Percentiles rank a stretch among this genome's conserved stretches.
Evolutionary conservation across 2,329 filamentous ascomycete genomes (phyloP).

Genomic region (Trichoderma aggressivum): DNA sequence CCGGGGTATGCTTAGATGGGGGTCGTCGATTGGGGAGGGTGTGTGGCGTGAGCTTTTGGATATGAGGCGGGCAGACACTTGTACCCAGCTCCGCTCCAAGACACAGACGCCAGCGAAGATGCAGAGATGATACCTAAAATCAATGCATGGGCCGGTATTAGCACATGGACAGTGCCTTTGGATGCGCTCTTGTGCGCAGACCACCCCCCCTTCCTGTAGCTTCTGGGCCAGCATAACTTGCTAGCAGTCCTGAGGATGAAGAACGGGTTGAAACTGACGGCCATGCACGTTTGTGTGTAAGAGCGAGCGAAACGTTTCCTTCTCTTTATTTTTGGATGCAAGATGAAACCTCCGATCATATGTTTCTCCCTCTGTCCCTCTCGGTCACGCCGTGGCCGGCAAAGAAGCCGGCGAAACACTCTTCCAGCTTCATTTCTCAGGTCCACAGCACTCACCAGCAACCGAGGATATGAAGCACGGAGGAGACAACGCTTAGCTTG

Average conservation of each 20-base stretch:
- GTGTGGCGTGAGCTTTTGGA: conserved; percentile 7
- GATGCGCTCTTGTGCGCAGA: conserved; percentile 6
- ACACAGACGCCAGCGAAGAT: conserved; percentile 6
- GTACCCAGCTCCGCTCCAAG: conserved; percentile 9
- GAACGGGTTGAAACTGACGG: conserved; percentile 5
- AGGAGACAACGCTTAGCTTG: neutral
- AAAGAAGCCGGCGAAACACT: neutral
- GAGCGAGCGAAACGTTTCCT: conserved; percentile 17
- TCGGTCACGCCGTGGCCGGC: conserved; percentile 18
- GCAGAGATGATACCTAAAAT: conserved; percentile 2
- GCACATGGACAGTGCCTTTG: conserved; percentile 12
- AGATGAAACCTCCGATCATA: conserved; percentile 13
- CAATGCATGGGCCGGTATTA: conserved; percentile 3
- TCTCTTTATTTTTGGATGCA: neutral
- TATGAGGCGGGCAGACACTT: conserved; percentile 12
- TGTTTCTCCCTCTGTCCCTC: conserved; percentile 3
- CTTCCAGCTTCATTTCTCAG: neutral
- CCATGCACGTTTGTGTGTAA: neutral
- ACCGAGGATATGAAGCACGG: conserved; percentile 17
- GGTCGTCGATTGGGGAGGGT: conserved; percentile 13
- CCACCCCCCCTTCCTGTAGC: neutral
- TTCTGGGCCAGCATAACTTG: neutral
- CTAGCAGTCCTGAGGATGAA: conserved; percentile 6
- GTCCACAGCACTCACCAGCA: conserved; percentile 9
- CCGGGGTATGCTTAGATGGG: conserved; percentile 15